phyloP scores from a whole-genome alignment of 192 early-diverging fungal genomes.

The Paraglomus brasilianum region DNA sequence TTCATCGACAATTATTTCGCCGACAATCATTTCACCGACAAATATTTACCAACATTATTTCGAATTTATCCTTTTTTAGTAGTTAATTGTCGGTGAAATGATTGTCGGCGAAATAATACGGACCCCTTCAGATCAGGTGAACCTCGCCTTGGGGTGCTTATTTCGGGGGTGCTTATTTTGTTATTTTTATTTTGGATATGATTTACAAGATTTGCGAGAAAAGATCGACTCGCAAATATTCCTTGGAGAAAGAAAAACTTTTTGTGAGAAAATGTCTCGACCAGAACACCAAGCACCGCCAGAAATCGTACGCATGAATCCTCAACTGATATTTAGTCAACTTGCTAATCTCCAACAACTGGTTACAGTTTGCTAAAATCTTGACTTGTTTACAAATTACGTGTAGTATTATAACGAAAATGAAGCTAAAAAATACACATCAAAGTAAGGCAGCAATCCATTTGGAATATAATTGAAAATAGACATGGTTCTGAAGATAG shows the following conservation, averaged over 20 bases:
- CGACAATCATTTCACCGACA: too few species aligned
- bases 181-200: too few species aligned
- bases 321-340: neutral
- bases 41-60: too few species aligned
- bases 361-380: neutral
- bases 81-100: too few species aligned
- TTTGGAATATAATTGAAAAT: neutral
- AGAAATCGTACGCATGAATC: slow-evolving; percentile 79
- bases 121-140: too few species aligned
- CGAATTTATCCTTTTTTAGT: too few species aligned
- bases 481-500: too few species aligned
- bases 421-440: slow-evolving; percentile 93
- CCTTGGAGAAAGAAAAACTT: neutral
- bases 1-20: too few species aligned
- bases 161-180: too few species aligned
- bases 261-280: slow-evolving; percentile 67
- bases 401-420: slow-evolving; percentile 89
- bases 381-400: neutral
- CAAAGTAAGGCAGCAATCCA: slow-evolving; percentile 60
- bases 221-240: neutral
- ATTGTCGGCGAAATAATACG: too few species aligned
- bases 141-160: too few species aligned
- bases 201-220: neutral
- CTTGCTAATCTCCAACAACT: neutral
- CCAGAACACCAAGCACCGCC: slow-evolving; percentile 97